These are phyloP conservation scores for Pancytospora philotis DNA, from an alignment of 371 early-diverging fungal species.

Conservation along the genomic window DNA sequence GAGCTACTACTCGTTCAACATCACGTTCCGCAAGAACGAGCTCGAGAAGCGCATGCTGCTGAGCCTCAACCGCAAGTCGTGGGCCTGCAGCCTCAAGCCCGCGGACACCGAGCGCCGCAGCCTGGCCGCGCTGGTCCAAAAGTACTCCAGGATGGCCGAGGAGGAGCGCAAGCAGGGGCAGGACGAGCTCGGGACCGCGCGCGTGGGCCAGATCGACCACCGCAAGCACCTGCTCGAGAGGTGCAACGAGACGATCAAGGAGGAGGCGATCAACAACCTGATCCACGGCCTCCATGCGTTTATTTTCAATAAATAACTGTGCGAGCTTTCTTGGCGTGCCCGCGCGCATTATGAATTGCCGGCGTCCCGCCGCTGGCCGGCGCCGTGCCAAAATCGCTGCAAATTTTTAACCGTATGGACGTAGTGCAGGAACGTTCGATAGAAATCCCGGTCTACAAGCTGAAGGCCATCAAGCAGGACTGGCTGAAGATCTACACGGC, in stretches of 20 bases:
- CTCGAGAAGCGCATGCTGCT: conserved; percentile 95
- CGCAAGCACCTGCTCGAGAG: conserved; percentile 54
- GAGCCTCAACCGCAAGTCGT: conserved; percentile 91
- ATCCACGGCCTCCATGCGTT: conserved; percentile 53
- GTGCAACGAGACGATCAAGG: conserved; percentile 47
- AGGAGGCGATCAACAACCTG: conserved; percentile 53
- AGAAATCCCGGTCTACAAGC: conserved; percentile 71
- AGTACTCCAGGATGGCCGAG: conserved; percentile 49
- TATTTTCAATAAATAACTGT: conserved; percentile 45
- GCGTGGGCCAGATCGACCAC: conserved; percentile 56
- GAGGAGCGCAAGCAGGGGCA: conserved; percentile 48
- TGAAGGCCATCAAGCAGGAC: conserved; percentile 75
- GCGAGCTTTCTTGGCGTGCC: no score
- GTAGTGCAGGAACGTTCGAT: conserved; percentile 30
- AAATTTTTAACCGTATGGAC: no score
- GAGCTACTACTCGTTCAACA: conserved; percentile 95
- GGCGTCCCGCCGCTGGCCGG: no score
- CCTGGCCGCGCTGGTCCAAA: conserved; percentile 40
- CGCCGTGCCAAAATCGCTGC: no score
- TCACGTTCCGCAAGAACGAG: conserved; percentile 93
- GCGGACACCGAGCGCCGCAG: conserved; percentile 68
- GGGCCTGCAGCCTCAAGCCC: conserved; percentile 86
- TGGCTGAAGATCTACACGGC: conserved; percentile 97
- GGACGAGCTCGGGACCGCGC: conserved; percentile 50
- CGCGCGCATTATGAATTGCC: no score